Evolutionary conservation across 2,329 filamentous ascomycete genomes (phyloP), one percentile per base, ranked within the genome.

Genomic region (Gliomastix tumulicola): DNA sequence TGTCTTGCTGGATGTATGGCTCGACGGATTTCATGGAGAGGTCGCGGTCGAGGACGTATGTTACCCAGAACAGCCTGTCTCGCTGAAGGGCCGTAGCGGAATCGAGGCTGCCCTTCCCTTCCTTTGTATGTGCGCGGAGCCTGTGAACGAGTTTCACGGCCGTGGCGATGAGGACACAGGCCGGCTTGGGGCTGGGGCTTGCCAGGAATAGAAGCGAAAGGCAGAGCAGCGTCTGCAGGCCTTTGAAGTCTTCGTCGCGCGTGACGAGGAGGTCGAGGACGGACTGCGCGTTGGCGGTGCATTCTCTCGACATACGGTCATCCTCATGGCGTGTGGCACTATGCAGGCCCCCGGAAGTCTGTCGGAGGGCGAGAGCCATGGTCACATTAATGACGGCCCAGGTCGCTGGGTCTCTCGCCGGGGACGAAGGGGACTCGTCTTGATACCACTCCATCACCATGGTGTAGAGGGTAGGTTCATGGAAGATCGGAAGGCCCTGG

Each of bases 301-400:
- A 34, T 21, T n/a, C n/a, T n/a, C n/a, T n/a, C n/a, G n/a, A n/a
- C n/a, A n/a, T n/a, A n/a, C n/a, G n/a, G n/a, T n/a, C n/a, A n/a
- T n/a, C n/a, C n/a, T n/a, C n/a, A n/a, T n/a, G n/a, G 6, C 16
- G n/a, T 9, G 32, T 17, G 19, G 9, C 15, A 9, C 11, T n/a
- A 5, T 12, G 16, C 32, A 19, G n/a, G 16, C n/a, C 17, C 17
- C 12, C 12, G 15, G 10, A 9, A 13, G 32, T 13, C 12, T 34
- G 30, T 13, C 31, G 30, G 9, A 36, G 21, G 12, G 33, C 33
- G 2, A 40, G 22, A 12, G 45, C 45, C 9, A 47, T 25, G 3
- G 43, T 44, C 13, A 47, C 37, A 37, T 49, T 47, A n/a, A 49
- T 36, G 27, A 42, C 38, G 5, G 45, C 45, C 47, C 47, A 49